Evolutionary conservation across 305 asterid genomes (phyloP).

Genomic region (Fraxinus nigra): DNA sequence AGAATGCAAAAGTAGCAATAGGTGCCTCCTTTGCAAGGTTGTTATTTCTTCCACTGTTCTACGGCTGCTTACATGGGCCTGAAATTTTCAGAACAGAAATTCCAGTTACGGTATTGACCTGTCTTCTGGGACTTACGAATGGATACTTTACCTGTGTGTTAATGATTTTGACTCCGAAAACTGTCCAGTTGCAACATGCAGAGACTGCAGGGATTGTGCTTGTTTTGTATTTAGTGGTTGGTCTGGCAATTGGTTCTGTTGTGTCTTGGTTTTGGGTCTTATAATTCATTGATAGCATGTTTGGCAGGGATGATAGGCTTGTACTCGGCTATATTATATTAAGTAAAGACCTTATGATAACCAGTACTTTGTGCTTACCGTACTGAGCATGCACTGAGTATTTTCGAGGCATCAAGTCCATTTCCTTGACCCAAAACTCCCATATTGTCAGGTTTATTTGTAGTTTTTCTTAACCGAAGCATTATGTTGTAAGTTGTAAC

Average conservation of each 20-base stretch:
- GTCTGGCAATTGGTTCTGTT: neutral
- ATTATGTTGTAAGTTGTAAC: conserved; percentile 18
- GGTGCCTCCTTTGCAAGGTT: conserved; percentile 56
- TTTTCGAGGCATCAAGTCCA: neutral
- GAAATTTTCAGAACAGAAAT: conserved; percentile 63
- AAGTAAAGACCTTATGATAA: neutral
- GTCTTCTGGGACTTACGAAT: conserved; percentile 80
- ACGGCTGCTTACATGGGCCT: conserved; percentile 83
- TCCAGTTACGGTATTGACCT: conserved; percentile 70
- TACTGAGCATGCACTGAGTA: neutral
- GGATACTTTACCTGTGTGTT: conserved; percentile 54
- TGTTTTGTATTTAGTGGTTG: neutral
- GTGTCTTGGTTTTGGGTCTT: neutral
- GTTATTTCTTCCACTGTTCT: conserved; percentile 78
- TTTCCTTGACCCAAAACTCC: neutral
- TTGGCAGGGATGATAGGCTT: neutral
- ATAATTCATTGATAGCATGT: neutral
- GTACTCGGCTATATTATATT: neutral
- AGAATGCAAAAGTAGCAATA: conserved; percentile 60
- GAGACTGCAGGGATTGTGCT: neutral
- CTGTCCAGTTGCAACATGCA: neutral
- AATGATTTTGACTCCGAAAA: neutral
- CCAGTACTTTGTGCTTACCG: neutral
- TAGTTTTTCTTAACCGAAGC: neutral
- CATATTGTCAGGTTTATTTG: conserved; percentile 9